A percentile compares a stretch with the other conserved stretches of the same genome.
phyloP scores from a whole-genome alignment of 1,284 basidiomycete species.

The Puccinia coronata region DNA sequence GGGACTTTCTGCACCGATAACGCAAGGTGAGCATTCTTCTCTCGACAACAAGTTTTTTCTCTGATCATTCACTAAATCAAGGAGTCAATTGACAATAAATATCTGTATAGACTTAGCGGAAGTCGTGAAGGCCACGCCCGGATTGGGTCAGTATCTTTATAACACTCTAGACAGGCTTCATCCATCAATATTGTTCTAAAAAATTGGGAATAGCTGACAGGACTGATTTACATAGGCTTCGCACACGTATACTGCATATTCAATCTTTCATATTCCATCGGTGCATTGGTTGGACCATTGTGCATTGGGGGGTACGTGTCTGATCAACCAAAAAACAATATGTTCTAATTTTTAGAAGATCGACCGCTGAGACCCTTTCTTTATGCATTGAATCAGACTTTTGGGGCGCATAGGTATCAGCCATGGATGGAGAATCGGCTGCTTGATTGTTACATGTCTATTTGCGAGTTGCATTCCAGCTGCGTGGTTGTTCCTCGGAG shows the following conservation, averaged over 20 bases:
- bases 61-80: background rate
- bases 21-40: constrained; percentile 34
- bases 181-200: background rate
- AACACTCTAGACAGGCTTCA: background rate
- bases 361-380: background rate
- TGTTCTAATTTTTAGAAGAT: background rate
- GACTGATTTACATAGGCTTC: constrained; percentile 12
- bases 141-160: constrained; percentile 27
- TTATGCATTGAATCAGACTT: background rate
- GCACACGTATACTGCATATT: constrained; percentile 46
- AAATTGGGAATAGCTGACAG: background rate
- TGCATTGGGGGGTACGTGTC: constrained; percentile 33
- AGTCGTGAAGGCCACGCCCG: constrained; percentile 27
- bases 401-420: background rate
- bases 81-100: background rate
- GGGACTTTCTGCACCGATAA: constrained; percentile 16
- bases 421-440: constrained; percentile 8
- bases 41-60: background rate
- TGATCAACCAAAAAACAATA: background rate
- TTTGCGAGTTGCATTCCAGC: constrained; percentile 9
- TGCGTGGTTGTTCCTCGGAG: constrained; percentile 18
- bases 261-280: constrained; percentile 31
- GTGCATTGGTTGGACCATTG: constrained; percentile 33
- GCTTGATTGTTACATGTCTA: constrained; percentile 16
- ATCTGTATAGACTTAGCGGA: constrained; percentile 21